These are phyloP conservation scores for Cytidiella melzeri DNA, from an alignment of 768 basidiomycete genomes.

Conservation along the genomic window DNA sequence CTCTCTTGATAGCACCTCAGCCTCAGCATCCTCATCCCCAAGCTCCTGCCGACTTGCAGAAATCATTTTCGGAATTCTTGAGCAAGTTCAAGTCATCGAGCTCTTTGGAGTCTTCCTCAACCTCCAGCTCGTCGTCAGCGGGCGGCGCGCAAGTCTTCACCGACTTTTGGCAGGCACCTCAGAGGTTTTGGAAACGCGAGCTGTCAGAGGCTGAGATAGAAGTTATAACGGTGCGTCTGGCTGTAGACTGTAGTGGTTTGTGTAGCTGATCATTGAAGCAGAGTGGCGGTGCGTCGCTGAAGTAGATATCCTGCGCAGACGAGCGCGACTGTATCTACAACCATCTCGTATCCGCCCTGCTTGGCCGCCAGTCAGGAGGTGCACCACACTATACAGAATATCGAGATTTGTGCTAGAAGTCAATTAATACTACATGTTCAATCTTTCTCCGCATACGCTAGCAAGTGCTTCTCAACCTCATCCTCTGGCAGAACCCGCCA, in stretches of 20 bases:
- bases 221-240: slow-evolving; percentile 21
- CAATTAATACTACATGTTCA: slow-evolving; percentile 30
- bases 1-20: slow-evolving; percentile 18
- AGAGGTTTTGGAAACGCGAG: slow-evolving; percentile 17
- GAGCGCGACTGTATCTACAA: no score
- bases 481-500: slow-evolving; percentile 77
- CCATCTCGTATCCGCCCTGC: no score
- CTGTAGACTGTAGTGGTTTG: no score
- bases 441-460: slow-evolving; percentile 89
- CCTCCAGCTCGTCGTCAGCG: slow-evolving; percentile 2
- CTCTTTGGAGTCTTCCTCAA: neutral
- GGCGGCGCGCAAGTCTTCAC: slow-evolving; percentile 15
- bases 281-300: slow-evolving; percentile 6
- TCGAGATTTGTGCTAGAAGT: neutral
- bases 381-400: neutral
- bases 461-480: slow-evolving; percentile 73
- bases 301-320: neutral
- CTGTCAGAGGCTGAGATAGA: slow-evolving; percentile 26
- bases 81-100: slow-evolving; percentile 20
- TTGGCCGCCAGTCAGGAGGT: neutral
- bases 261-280: neutral
- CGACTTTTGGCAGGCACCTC: slow-evolving; percentile 27
- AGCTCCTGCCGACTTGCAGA: slow-evolving; percentile 24
- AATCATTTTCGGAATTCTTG: slow-evolving; percentile 22
- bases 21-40: slow-evolving; percentile 24